phyloP scores from a whole-genome alignment of 371 early-diverging fungal species.

The Mortierella sp. region DNA sequence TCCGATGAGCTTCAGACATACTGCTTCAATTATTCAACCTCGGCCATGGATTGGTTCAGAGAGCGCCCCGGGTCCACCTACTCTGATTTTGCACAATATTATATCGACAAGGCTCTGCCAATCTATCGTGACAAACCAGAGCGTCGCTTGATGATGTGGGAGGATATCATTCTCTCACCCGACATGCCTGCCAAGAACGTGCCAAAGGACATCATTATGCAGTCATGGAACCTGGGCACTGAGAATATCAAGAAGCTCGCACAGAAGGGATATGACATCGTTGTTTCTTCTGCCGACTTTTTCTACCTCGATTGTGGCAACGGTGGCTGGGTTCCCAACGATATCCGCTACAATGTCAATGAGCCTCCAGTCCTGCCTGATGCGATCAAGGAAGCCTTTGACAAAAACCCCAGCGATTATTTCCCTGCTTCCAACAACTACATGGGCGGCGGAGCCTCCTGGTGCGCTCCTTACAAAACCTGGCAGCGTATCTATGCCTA shows the following conservation, averaged over 20 bases:
- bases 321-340: slow-evolving; percentile 61
- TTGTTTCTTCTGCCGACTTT: slow-evolving; percentile 67
- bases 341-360: slow-evolving; percentile 49
- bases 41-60: slow-evolving; percentile 53
- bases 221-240: slow-evolving; percentile 65
- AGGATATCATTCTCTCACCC: slow-evolving; percentile 37
- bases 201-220: slow-evolving; percentile 63
- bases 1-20: slow-evolving; percentile 81
- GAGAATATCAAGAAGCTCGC: slow-evolving; percentile 62
- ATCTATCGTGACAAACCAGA: slow-evolving; percentile 56
- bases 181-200: slow-evolving; percentile 51
- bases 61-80: slow-evolving; percentile 35
- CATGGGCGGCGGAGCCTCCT: slow-evolving; percentile 69
- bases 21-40: slow-evolving; percentile 65
- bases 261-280: slow-evolving; percentile 63
- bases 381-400: slow-evolving; percentile 30
- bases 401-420: slow-evolving; percentile 18
- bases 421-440: slow-evolving; percentile 27
- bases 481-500: slow-evolving; percentile 85
- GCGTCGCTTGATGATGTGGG: slow-evolving; percentile 54
- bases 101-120: slow-evolving; percentile 50
- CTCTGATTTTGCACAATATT: slow-evolving; percentile 47
- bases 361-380: slow-evolving; percentile 33
- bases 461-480: slow-evolving; percentile 86
- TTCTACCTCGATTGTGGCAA: slow-evolving; percentile 81